phyloP scores from a whole-genome alignment of 352 stramenopile species.

The Blastocystis hominis region DNA sequence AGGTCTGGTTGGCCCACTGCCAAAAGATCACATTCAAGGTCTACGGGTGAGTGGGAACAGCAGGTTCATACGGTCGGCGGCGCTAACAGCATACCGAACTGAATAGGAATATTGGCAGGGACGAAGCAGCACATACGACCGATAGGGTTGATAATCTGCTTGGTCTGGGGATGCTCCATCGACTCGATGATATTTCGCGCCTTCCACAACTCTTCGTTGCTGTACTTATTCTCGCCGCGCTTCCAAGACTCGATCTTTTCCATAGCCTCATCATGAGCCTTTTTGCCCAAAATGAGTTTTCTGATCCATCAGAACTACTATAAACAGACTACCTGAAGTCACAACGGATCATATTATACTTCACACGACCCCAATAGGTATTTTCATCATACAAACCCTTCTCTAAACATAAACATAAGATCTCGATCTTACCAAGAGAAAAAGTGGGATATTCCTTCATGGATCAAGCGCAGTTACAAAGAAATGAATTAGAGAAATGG shows the following conservation, averaged over 20 bases:
- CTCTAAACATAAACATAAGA: not conserved
- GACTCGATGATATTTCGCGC: constrained; percentile 26
- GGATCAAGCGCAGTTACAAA: not conserved
- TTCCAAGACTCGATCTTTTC: constrained; percentile 45
- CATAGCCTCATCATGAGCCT: constrained; percentile 21
- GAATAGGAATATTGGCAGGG: constrained; percentile 76
- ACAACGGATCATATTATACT: constrained; percentile 58
- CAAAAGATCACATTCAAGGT: constrained; percentile 70
- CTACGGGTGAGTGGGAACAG: not conserved
- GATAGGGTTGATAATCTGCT: constrained; percentile 75
- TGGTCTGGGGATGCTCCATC: constrained; percentile 73
- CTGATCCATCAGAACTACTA: not conserved
- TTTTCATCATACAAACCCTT: constrained; percentile 52
- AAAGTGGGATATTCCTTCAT: constrained; percentile 48
- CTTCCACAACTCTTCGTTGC: constrained; percentile 48
- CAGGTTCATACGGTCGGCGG: not conserved
- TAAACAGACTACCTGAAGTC: not conserved
- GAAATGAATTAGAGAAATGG: not conserved
- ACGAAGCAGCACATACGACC: constrained; percentile 77
- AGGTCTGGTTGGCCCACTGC: constrained; percentile 81
- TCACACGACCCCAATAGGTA: constrained; percentile 57
- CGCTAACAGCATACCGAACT: constrained; percentile 59
- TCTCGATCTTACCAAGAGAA: not conserved
- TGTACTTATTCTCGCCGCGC: not conserved
- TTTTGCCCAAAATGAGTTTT: constrained; percentile 17